Evolutionary conservation across 1,139 yeast genomes (phyloP).

Genomic region (Meyerozyma elateridarum): DNA sequence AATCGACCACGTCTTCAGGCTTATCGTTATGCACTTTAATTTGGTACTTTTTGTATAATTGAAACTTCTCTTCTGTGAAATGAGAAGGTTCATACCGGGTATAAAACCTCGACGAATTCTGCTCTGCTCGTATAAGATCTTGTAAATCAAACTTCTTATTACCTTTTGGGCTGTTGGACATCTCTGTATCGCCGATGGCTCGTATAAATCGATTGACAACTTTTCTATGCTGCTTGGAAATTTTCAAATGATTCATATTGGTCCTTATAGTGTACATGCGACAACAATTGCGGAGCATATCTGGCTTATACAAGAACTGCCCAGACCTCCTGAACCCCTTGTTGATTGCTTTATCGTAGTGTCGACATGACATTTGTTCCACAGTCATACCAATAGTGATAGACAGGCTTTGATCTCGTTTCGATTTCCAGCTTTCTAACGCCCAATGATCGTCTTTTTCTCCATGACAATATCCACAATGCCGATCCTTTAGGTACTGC

Average conservation of each 20-base stretch:
- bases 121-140: constrained; percentile 24
- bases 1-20: constrained; percentile 37
- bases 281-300: constrained; percentile 70
- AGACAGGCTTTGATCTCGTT: constrained; percentile 17
- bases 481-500: constrained; percentile 1
- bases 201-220: constrained; percentile 58
- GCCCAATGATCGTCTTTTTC: constrained; percentile 39
- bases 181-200: constrained; percentile 22
- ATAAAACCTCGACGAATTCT: constrained; percentile 31
- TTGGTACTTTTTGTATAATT: constrained; percentile 68
- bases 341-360: constrained; percentile 63
- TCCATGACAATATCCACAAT: constrained; percentile 66
- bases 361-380: constrained; percentile 42
- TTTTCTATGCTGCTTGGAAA: constrained; percentile 65
- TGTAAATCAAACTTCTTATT: constrained; percentile 21
- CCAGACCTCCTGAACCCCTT: constrained; percentile 83
- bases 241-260: constrained; percentile 35
- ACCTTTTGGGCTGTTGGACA: constrained; percentile 10
- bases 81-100: constrained; percentile 52
- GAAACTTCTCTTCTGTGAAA: constrained; percentile 57
- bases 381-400: constrained; percentile 48
- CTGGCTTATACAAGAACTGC: constrained; percentile 65
- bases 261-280: constrained; percentile 80
- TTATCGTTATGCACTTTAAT: constrained; percentile 59
- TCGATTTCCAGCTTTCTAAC: constrained; percentile 20